Evolutionary conservation across 495 filamentous ascomycete species (phyloP), one percentile per base, ranked within the genome.

Genomic region (Daldinia childiae): DNA sequence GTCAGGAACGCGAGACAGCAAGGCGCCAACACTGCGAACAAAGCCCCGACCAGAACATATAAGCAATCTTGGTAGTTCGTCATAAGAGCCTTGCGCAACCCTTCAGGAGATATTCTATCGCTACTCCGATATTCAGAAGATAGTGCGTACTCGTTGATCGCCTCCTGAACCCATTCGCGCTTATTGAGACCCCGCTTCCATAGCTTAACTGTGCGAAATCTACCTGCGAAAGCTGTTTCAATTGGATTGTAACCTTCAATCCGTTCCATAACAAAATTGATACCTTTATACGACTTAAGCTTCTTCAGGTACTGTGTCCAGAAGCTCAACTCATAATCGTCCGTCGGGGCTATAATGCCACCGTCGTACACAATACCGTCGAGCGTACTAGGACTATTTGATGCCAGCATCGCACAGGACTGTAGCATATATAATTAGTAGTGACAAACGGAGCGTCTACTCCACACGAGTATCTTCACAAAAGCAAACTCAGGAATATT

Each of bases 1-100:
- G 79, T 77, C 12, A 79, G 64, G n/a, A 83, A 79, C 1, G 83
- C 79, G 6, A 85, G 73, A 24, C 68, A 41, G 50, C 77, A 81
- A 4, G 82, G 82, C 21, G 77, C 54, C 1, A 80, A 60, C 27
- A 76, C 68, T 3, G 80, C 62, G n/a, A 82, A 72, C 1, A 69
- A 62, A 6, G 77, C 54, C 63, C 79, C 81, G 32, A 69, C 64
- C 3, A 72, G 43, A n/a, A 76, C 61, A 12, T 78, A 74, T 14
- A 73, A 71, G 65, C 67, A 75, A 48, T 73, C 68, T 64, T 39
- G 63, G 9, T 45, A 27, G 62, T 71, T 72, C 24, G 76, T 58
- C 30, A 57, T 72, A 24, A 73, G 72, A 15, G 43, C 69, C n/a
- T 30, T 54, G 60, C 74, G 58, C 6, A 74, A 57, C 43, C 71